Evolutionary conservation across 768 basidiomycete genomes (phyloP).

Genomic region (Boletus subparvulus): DNA sequence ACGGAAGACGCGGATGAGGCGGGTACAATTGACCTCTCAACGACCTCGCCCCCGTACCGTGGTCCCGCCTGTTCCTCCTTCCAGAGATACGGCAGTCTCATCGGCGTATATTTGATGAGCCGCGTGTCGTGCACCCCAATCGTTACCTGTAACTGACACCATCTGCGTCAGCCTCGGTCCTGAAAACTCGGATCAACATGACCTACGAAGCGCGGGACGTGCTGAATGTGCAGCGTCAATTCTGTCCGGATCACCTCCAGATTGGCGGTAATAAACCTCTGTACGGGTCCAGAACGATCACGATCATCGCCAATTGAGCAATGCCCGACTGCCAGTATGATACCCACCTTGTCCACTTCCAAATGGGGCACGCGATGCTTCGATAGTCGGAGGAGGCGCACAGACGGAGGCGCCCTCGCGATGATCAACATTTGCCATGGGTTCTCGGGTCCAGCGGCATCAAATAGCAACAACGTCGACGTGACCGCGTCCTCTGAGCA

Average conservation of each 20-base stretch:
- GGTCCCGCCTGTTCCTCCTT: slow-evolving; percentile 3
- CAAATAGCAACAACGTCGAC: neutral
- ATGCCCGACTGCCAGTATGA: neutral
- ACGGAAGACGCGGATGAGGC: neutral
- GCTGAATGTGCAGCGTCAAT: slow-evolving; percentile 6
- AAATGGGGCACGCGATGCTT: slow-evolving; percentile 20
- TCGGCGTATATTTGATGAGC: slow-evolving; percentile 17
- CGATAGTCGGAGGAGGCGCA: slow-evolving; percentile 21
- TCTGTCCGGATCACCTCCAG: slow-evolving; percentile 23
- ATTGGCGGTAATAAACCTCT: slow-evolving; percentile 17
- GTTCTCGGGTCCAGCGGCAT: neutral
- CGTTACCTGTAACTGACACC: slow-evolving; percentile 12
- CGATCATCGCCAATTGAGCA: too few relatives aligned
- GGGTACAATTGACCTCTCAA: neutral
- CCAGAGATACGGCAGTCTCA: slow-evolving; percentile 17
- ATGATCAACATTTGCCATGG: slow-evolving; percentile 23
- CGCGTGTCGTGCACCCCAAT: slow-evolving; percentile 16
- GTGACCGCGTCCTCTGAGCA: slow-evolving; percentile 6
- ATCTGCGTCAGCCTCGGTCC: slow-evolving; percentile 1
- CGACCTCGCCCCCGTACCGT: neutral
- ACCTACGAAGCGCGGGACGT: slow-evolving; percentile 21
- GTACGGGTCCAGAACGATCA: neutral
- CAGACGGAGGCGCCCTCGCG: slow-evolving; percentile 16
- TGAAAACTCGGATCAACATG: neutral
- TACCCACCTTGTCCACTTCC: slow-evolving; percentile 26